Evolutionary conservation across 1,284 basidiomycete genomes (phyloP).

Genomic region (Puccinia polysora): DNA sequence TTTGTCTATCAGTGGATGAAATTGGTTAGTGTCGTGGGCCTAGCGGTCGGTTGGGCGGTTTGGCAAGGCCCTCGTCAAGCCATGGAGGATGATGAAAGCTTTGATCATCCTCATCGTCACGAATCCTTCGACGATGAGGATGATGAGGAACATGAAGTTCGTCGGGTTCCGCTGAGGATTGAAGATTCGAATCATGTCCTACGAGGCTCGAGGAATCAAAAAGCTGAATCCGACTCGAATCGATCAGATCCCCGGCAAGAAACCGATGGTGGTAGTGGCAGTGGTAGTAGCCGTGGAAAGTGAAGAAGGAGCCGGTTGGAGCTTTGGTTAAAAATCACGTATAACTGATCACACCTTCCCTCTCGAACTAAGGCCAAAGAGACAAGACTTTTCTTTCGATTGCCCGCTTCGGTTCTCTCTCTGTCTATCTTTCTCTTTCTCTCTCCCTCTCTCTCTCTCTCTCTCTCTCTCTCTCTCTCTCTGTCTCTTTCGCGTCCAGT

Average conservation of each 20-base stretch:
- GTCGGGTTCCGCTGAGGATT: too few relatives aligned
- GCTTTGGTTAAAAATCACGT: too few relatives aligned
- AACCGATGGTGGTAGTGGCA: too few relatives aligned
- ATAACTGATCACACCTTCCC: background rate
- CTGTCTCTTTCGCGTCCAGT: background rate
- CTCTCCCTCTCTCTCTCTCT: background rate
- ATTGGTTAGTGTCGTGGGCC: constrained; percentile 36
- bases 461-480: background rate
- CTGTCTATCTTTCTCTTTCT: background rate
- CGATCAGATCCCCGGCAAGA: too few relatives aligned
- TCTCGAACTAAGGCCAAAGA: background rate
- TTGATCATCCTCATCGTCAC: background rate
- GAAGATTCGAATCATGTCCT: too few relatives aligned
- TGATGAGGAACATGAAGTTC: background rate
- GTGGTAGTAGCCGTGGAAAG: too few relatives aligned
- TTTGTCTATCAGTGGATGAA: constrained; percentile 43
- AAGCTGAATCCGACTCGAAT: too few relatives aligned
- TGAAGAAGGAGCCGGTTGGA: too few relatives aligned
- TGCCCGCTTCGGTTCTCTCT: background rate
- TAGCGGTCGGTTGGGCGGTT: constrained; percentile 42
- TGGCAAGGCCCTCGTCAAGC: constrained; percentile 38
- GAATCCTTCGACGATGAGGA: background rate
- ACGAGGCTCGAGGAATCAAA: too few relatives aligned
- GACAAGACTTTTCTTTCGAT: background rate
- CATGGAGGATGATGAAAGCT: constrained; percentile 7